Evolutionary conservation across 2,329 filamentous ascomycete species (phyloP).

Genomic region (Ophiocordyceps sinensis): DNA sequence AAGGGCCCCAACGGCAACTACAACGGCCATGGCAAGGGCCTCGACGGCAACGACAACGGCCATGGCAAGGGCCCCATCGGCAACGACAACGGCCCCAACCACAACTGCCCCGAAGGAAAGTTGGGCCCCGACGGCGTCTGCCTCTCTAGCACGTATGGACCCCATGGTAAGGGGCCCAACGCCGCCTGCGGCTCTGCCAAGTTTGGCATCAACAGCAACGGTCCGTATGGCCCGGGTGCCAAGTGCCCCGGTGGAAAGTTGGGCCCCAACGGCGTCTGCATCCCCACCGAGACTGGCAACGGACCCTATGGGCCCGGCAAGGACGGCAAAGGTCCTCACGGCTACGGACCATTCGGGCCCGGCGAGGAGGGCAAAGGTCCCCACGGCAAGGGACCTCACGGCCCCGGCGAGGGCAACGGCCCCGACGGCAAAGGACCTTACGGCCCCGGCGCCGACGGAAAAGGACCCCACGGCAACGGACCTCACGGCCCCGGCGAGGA

Average conservation of each 20-base stretch:
- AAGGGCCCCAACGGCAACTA: background rate
- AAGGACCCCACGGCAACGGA: background rate
- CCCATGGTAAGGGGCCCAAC: background rate
- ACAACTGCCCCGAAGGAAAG: background rate
- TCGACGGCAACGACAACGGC: background rate
- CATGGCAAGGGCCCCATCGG: too few species aligned
- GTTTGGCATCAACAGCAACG: background rate
- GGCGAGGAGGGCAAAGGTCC: too few species aligned
- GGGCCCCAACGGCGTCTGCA: background rate
- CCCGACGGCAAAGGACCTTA: background rate
- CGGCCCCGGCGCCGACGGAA: too few species aligned
- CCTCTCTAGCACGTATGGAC: background rate
- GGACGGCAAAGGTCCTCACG: too few species aligned
- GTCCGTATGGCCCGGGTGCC: background rate
- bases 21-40: too few species aligned
- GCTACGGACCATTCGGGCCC: too few species aligned
- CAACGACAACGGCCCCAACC: slow-evolving; percentile 1
- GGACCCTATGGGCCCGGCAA: too few species aligned
- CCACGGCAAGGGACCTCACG: too few species aligned
- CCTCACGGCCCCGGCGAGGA: background rate
- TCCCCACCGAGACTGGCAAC: background rate
- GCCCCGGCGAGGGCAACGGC: too few species aligned
- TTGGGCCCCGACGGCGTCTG: background rate
- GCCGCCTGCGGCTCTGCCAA: background rate
- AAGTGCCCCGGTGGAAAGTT: too few species aligned